Evolutionary conservation across 1,284 basidiomycete species (phyloP).

Genomic region (Blastosporella zonata): DNA sequence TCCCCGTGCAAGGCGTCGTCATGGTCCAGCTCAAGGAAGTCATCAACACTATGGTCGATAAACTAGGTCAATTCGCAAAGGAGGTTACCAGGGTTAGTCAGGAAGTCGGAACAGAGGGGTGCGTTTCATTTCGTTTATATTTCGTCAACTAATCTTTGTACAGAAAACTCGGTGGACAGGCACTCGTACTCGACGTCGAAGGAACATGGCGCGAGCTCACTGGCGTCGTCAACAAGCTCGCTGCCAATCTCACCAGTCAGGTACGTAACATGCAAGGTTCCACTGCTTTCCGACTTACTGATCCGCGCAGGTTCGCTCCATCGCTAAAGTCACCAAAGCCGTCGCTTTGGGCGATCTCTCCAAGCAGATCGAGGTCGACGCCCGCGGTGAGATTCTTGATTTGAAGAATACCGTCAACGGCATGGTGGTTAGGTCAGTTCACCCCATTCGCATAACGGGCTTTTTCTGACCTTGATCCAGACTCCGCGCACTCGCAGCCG

Average conservation of each 20-base stretch:
- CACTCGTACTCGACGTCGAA: slow-evolving; percentile 89
- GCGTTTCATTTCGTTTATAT: slow-evolving; percentile 21
- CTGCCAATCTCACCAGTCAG: slow-evolving; percentile 93
- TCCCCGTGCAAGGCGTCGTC: slow-evolving; percentile 92
- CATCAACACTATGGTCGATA: slow-evolving; percentile 95
- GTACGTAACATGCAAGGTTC: slow-evolving; percentile 21
- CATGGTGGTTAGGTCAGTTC: slow-evolving; percentile 76
- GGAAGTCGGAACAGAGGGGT: slow-evolving; percentile 93
- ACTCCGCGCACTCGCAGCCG: slow-evolving; percentile 86
- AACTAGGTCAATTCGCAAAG: slow-evolving; percentile 77
- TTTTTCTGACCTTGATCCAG: slow-evolving; percentile 26
- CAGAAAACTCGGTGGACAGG: slow-evolving; percentile 89
- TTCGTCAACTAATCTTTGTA: background rate
- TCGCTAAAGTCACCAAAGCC: slow-evolving; percentile 91
- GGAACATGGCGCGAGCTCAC: slow-evolving; percentile 94
- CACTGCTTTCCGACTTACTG: slow-evolving; percentile 16
- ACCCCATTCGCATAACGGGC: background rate
- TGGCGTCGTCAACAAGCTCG: slow-evolving; percentile 87
- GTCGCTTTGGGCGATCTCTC: slow-evolving; percentile 94
- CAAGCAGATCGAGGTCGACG: slow-evolving; percentile 96
- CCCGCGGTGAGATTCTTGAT: slow-evolving; percentile 94
- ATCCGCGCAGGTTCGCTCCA: slow-evolving; percentile 89
- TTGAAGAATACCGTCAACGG: slow-evolving; percentile 98
- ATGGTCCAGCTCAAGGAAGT: slow-evolving; percentile 99
- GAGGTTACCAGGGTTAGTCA: slow-evolving; percentile 86